These are phyloP conservation scores for Yamagishiella unicocca DNA, from an alignment of 139 green algal species.

Conservation along the genomic window DNA sequence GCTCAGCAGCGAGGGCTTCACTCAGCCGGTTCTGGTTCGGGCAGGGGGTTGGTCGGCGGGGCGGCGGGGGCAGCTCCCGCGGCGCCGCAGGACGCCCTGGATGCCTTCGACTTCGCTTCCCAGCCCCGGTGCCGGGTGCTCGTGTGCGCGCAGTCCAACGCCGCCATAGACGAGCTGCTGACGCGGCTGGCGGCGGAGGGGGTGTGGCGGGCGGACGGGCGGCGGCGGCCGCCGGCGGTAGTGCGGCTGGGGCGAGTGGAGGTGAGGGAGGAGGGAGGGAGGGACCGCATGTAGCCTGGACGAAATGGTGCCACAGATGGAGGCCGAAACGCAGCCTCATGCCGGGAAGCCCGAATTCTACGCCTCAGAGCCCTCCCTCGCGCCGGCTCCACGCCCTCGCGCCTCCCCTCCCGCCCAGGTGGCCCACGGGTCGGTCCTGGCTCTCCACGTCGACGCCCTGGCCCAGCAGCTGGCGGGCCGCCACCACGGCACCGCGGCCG, in stretches of 20 bases:
- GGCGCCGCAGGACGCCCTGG: constrained; percentile 12
- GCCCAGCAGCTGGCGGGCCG: constrained; percentile 43
- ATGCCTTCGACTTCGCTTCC: constrained; percentile 31
- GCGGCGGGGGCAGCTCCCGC: background rate
- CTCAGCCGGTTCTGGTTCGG: too few relatives aligned
- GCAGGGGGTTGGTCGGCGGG: too few relatives aligned
- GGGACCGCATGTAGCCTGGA: too few relatives aligned
- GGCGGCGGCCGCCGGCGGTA: constrained; percentile 46
- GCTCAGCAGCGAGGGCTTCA: too few relatives aligned
- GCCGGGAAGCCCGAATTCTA: too few relatives aligned
- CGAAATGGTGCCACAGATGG: too few relatives aligned
- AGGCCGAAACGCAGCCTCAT: too few relatives aligned
- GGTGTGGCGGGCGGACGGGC: constrained; percentile 54
- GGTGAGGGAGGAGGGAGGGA: constrained; percentile 4
- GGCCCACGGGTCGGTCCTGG: constrained; percentile 32
- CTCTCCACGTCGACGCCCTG: constrained; percentile 60
- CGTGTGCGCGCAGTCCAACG: constrained; percentile 85
- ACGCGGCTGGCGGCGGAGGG: constrained; percentile 65
- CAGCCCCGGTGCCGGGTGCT: constrained; percentile 66
- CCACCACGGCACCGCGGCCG: background rate
- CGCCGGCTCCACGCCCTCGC: background rate
- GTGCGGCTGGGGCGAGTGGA: constrained; percentile 58
- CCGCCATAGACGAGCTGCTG: constrained; percentile 83
- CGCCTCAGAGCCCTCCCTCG: too few relatives aligned
- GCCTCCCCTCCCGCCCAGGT: background rate